phyloP scores from a whole-genome alignment of 768 basidiomycete species.

The Pleurotus salmoneostramineus region DNA sequence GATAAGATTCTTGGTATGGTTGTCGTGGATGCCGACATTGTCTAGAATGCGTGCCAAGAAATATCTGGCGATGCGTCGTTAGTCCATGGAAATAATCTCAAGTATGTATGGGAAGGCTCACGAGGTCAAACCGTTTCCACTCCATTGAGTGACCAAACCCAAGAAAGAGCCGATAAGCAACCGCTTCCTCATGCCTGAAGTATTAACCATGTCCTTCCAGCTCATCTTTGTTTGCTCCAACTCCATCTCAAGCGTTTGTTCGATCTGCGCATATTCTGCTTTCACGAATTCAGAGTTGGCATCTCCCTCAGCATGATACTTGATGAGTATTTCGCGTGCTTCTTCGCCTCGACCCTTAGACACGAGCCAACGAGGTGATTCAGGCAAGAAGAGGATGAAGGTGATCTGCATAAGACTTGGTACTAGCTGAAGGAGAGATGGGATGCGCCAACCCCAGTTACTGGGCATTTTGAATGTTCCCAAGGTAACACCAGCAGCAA shows the following conservation, averaged over 20 bases:
- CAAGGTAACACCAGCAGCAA: conserved; percentile 57
- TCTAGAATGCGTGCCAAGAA: conserved; percentile 53
- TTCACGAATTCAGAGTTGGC: conserved; percentile 48
- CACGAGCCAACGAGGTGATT: conserved; percentile 65
- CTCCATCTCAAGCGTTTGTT: conserved; percentile 51
- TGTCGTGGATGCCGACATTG: conserved; percentile 46
- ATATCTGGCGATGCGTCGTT: conserved; percentile 28
- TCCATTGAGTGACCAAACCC: conserved; percentile 60
- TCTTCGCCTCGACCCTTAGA: conserved; percentile 50
- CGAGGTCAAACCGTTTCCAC: conserved; percentile 58
- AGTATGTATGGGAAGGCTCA: conserved; percentile 18
- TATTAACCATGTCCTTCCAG: conserved; percentile 41
- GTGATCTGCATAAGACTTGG: conserved; percentile 50
- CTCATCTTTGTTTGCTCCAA: conserved; percentile 39
- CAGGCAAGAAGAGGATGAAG: conserved; percentile 58
- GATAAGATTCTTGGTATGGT: conserved; percentile 51
- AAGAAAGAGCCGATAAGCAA: conserved; percentile 45
- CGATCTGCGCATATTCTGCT: conserved; percentile 55
- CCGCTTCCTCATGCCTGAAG: conserved; percentile 49
- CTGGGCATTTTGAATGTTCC: conserved; percentile 57
- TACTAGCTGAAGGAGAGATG: conserved; percentile 53
- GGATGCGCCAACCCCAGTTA: conserved; percentile 71
- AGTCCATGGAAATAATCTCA: not conserved
- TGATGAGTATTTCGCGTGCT: conserved; percentile 42
- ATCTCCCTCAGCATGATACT: conserved; percentile 62